phyloP scores from a whole-genome alignment of 208 protist genomes.

The Crithidia bombi region DNA sequence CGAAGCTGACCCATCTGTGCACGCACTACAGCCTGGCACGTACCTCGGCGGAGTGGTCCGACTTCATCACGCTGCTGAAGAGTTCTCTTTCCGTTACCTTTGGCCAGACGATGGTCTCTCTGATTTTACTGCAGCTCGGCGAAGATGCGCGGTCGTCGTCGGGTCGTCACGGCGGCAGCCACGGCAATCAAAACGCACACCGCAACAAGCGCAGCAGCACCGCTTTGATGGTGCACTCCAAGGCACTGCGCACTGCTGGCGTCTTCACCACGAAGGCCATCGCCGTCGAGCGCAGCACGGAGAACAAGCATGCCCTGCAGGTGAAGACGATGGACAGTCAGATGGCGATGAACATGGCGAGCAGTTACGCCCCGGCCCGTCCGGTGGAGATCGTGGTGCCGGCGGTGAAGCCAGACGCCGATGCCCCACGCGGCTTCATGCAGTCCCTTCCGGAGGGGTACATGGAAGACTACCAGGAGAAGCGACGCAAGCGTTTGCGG shows the following conservation, averaged over 20 bases:
- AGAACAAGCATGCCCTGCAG: conserved; percentile 73
- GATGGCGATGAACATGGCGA: conserved; percentile 86
- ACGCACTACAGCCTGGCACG: conserved; percentile 45
- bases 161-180: neutral
- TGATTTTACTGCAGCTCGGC: conserved; percentile 76
- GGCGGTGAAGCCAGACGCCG: conserved; percentile 63
- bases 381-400: conserved; percentile 82
- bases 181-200: conserved; percentile 2
- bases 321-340: conserved; percentile 92
- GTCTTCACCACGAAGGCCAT: conserved; percentile 78
- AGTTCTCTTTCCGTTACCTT: conserved; percentile 83
- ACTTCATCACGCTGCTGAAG: conserved; percentile 74
- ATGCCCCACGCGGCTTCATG: conserved; percentile 85
- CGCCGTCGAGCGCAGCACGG: conserved; percentile 47
- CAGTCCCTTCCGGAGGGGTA: conserved; percentile 75
- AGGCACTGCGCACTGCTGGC: conserved; percentile 62
- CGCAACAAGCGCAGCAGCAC: conserved; percentile 26
- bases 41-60: conserved; percentile 50
- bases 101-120: conserved; percentile 68
- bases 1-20: conserved; percentile 61
- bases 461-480: conserved; percentile 66
- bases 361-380: conserved; percentile 81
- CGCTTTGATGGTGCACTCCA: conserved; percentile 67
- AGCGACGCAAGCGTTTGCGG: conserved; percentile 76
- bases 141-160: conserved; percentile 19